Evolutionary conservation across 805 yeast species (phyloP).

Genomic region (Candida piceae): DNA sequence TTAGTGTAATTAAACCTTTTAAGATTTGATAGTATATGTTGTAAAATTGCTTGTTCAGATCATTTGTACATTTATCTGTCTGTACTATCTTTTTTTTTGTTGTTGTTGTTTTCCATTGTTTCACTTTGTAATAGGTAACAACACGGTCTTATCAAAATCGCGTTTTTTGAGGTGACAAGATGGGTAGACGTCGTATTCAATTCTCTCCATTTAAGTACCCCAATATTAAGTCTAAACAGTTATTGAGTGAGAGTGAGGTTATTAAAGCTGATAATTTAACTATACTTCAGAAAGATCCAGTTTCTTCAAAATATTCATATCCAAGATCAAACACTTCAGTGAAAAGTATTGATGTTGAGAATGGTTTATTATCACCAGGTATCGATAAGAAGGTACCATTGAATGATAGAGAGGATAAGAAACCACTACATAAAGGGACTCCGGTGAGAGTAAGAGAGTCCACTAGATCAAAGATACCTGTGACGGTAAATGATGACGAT

Average conservation of each 20-base stretch:
- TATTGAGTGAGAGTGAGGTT: background rate
- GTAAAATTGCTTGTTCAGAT: too few species aligned
- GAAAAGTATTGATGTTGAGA: background rate
- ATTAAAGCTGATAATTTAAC: slow-evolving; percentile 5
- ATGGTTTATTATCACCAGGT: background rate
- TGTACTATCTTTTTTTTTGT: too few species aligned
- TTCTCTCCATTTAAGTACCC: slow-evolving; percentile 20
- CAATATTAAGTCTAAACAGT: slow-evolving; percentile 2
- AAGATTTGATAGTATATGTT: too few species aligned
- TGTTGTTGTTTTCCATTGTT: background rate
- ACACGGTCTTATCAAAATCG: too few species aligned
- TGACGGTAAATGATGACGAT: slow-evolving; percentile 1
- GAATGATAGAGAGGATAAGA: slow-evolving; percentile 8
- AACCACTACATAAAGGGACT: slow-evolving; percentile 15
- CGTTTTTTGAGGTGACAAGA: background rate
- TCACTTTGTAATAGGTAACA: too few species aligned
- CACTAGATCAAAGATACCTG: background rate
- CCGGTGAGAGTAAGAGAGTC: slow-evolving; percentile 4
- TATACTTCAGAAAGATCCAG: slow-evolving; percentile 4
- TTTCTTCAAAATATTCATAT: background rate
- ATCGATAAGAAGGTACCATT: slow-evolving; percentile 7
- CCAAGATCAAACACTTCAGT: background rate
- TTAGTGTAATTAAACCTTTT: too few species aligned
- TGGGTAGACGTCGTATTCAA: slow-evolving; percentile 19
- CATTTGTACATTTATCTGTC: too few species aligned